Evolutionary conservation across 352 stramenopile genomes (phyloP).

Genomic region (Plasmopara viticola): DNA sequence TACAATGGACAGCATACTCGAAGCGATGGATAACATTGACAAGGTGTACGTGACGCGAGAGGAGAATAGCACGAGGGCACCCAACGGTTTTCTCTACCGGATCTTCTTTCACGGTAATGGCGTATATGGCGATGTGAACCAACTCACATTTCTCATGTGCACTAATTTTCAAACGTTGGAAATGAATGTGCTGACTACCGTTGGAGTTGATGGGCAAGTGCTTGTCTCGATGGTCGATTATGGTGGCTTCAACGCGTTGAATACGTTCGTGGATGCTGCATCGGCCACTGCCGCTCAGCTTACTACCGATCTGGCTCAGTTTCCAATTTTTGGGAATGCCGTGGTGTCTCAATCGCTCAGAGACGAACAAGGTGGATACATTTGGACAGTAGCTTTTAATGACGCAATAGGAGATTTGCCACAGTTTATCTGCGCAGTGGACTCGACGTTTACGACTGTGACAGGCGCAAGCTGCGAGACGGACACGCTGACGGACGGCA

Average conservation of each 20-base stretch:
- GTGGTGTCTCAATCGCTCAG: constrained; percentile 53
- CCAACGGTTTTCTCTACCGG: constrained; percentile 59
- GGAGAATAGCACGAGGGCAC: constrained; percentile 6
- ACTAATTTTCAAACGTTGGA: constrained; percentile 53
- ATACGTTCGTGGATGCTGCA: constrained; percentile 46
- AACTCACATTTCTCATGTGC: constrained; percentile 11
- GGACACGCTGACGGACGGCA: constrained; percentile 65
- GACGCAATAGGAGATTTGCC: constrained; percentile 59
- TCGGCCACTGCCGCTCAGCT: constrained; percentile 39
- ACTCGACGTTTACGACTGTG: constrained; percentile 36
- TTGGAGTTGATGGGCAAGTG: constrained; percentile 27
- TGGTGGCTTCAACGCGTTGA: constrained; percentile 39
- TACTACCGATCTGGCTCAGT: constrained; percentile 34
- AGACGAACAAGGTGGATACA: constrained; percentile 65
- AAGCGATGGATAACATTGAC: constrained; percentile 65
- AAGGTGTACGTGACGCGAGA: constrained; percentile 61
- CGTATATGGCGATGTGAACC: constrained; percentile 28
- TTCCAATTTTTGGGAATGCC: constrained; percentile 60
- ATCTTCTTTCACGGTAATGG: constrained; percentile 79
- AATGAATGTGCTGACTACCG: constrained; percentile 50
- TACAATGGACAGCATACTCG: constrained; percentile 49
- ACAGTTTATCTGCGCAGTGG: constrained; percentile 66
- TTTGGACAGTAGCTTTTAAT: constrained; percentile 75
- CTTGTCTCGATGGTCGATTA: constrained; percentile 35
- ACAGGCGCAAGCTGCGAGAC: constrained; percentile 40